Evolutionary conservation across 2,329 filamentous ascomycete species (phyloP).

Genomic region (Verticillium isaacii): DNA sequence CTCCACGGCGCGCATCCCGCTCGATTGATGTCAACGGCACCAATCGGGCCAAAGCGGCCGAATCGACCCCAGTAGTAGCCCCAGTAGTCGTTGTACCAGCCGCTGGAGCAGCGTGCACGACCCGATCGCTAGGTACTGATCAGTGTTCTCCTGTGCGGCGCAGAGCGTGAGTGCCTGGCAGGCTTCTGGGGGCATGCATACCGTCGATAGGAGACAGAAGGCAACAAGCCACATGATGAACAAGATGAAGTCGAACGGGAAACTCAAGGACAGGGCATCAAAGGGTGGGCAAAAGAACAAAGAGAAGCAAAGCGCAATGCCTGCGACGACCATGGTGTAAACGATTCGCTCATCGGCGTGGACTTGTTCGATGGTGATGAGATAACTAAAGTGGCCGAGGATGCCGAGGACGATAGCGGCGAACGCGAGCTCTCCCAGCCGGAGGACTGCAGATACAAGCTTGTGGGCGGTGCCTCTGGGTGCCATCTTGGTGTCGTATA

Average conservation of each 20-base stretch:
- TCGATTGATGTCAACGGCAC: slow-evolving; percentile 4
- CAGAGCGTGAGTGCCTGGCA: neutral
- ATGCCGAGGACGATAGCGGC: slow-evolving; percentile 19
- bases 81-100: slow-evolving; percentile 20
- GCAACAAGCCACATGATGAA: slow-evolving; percentile 22
- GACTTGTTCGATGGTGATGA: slow-evolving; percentile 7
- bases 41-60: slow-evolving; percentile 11
- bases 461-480: too few relatives aligned
- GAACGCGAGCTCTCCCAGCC: slow-evolving; percentile 12
- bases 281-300: slow-evolving; percentile 17
- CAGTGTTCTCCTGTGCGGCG: neutral
- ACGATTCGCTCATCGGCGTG: slow-evolving; percentile 13
- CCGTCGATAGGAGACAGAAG: slow-evolving; percentile 17
- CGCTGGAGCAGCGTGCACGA: slow-evolving; percentile 6
- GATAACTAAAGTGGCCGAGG: slow-evolving; percentile 15
- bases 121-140: neutral
- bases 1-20: slow-evolving; percentile 17
- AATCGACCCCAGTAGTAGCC: slow-evolving; percentile 20
- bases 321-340: slow-evolving; percentile 8
- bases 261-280: slow-evolving; percentile 15
- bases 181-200: slow-evolving; percentile 2
- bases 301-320: neutral
- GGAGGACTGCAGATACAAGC: slow-evolving; percentile 6
- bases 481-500: too few relatives aligned
- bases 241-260: slow-evolving; percentile 19